Evolutionary conservation across 2,329 filamentous ascomycete species (phyloP), one percentile per base, ranked within the genome.

Genomic region (Endoconidiophora laricicola): DNA sequence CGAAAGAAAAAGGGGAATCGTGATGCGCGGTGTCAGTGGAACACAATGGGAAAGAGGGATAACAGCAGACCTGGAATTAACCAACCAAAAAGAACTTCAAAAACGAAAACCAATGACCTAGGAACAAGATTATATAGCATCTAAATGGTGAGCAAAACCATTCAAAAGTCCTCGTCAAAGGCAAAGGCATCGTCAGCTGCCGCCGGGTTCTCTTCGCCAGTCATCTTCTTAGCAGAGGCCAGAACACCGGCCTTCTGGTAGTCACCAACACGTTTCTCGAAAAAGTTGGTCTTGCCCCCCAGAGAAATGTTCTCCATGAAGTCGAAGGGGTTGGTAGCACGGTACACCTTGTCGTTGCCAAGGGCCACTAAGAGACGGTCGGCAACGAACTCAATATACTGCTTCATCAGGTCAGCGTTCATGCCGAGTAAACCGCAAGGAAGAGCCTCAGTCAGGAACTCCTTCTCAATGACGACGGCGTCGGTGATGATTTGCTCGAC

Each of bases 271-370:
- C 91, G 86, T 84, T 98, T 98, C 83, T 98, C 91, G 66, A 98
- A 98, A 79, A 98, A 98, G 80, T 98, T 98, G 66, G 91, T 98
- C 84, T 98, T 98, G 69, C 91, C 91, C 48, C 87, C 86, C 9
- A 98, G 78, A 20, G 91, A 96, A 68, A 98, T 98, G 71, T 94
- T 95, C 77, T 98, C 91, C 91, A 98, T 98, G 69, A 98, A 98
- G 75, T 98, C 91, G 66, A 98, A 98, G 64, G 91, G 91, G 72
- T 98, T 98, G 65, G 81, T 78, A 23, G 83, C 73, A 63, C 91
- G 85, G 79, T 94, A 98, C 60, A 84, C 74, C 76, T 95, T 96
- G 60, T 84, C 77, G 68, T 95, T 95, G 61, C 91, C 91, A 44
- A 98, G 83, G 29, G 91, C 81, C 53, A 96, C 73, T 36, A 98